Base-by-base conservation (phyloP, 1,139 yeast species). In the Geotrichum carabidarum region DNA sequence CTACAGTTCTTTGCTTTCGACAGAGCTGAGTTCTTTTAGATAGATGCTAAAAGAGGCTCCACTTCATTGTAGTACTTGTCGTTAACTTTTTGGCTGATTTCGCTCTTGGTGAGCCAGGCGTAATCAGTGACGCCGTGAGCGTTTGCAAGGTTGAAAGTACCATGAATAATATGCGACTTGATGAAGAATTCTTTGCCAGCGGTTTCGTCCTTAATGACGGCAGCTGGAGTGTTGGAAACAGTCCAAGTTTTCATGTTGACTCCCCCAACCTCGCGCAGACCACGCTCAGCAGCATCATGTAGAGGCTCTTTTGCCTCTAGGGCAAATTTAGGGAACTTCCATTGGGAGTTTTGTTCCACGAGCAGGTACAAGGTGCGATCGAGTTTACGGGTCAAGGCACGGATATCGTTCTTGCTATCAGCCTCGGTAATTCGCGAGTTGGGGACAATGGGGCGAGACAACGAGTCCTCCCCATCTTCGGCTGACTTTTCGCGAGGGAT, bases 81-180 rank as follows among this genome's bases (percentile, higher is more conserved):
- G 50, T 76, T 75, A 58, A 88, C 83, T 57, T 75, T 71, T 37
- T 77, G 76, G 60, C 75, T 71, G 58, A 90, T 75, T 71, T 93
- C 99, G 54, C 86, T 89, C 68, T 83, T 87, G 43, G 90, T 80
- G 62, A 90, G 76, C 99, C 99, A 93, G 65, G 84, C 81, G 71
- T 72, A 87, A 48, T 80, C 84, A 43, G 67, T 62, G 42, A 68
- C 63, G 9, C 65, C 64, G 56, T 74, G 64, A 53, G 47, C 54
- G 46, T 53, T 71, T 59, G 78, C 78, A 22, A 88, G 80, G 54
- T 74, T 74, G 67, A 91, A 91, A 58, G 75, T 73, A 47, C 99
- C 99, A n/a, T 95, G 87, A 63, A 93, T 74, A 55, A 93, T 88
- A 68, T 89, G 96, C 45, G 95, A 86, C 71, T 89, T 89, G 66